Base-by-base conservation (phyloP, 345 rosid genomes). In the Citrus maxima region DNA sequence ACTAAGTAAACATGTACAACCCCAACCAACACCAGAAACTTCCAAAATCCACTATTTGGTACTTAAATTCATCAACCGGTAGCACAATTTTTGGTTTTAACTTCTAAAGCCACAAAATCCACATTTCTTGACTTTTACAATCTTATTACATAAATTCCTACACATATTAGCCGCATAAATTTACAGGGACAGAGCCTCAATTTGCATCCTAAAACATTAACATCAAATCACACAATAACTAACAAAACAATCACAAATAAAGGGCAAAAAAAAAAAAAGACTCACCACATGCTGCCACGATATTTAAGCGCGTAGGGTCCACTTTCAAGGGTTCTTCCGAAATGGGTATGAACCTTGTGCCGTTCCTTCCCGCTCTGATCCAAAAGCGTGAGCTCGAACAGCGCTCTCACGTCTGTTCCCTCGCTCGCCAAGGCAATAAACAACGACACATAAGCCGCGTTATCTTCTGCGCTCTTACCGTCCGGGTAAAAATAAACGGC, bases 271-370 rank as follows among this genome's bases (percentile, higher is more conserved):
- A 32, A 32, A 12, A 13, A 13, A 13, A 13, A 46, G 51, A 82
- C 93, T 85, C 72, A 93, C 97, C 97, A 93, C 97, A 93, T 91
- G 74, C 95, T 91, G 55, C 97, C 95, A 10, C 97, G 80, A 76
- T 91, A 89, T 58, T 89, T 93, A 4, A 93, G 89, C 22, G 97
- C 85, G 75, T 91, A 93, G 1, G 97, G 97, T 7, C 95, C 95
- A 49, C 90, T 88, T 73, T 93, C 95, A 6, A 89, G 95, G 49
- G 84, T 74, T 80, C 93, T 89, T 35, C 95, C 95, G 21, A 93
- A 93, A 89, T 93, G 97, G 80, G 84, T 89, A 87, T 93, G 97
- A 55, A 93, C 88, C 78, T 93, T 93, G 42, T 88, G 92, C 61
- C 81, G 84, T 49, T 66, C 93, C 30, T 85, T 88, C 22, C 93